Percentiles rank a stretch among this genome's conserved stretches.
Conservation (phyloP, 2,329 filamentous ascomycete genomes). For the Colletotrichum sp. region DNA sequence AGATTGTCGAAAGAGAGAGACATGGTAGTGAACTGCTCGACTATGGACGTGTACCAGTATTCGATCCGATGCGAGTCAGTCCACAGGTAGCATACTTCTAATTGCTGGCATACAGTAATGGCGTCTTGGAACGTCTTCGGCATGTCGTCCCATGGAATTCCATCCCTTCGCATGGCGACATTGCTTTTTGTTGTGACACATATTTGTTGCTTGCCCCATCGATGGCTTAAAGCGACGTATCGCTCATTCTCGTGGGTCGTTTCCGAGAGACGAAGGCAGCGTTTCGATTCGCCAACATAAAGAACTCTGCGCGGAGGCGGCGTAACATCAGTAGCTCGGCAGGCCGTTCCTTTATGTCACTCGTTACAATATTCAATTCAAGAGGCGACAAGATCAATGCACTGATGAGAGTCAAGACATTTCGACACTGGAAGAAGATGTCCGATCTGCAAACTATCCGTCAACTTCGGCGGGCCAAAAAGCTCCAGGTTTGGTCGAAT, state of each 20-base stretch:
- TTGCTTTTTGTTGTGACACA: not conserved
- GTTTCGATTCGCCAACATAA: not conserved
- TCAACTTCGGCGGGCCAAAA: not conserved
- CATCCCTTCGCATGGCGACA: not conserved
- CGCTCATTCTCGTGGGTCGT: not conserved
- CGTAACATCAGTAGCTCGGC: not conserved
- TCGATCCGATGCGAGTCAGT: conserved; percentile 19
- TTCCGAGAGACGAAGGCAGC: not conserved
- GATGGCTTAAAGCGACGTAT: conserved; percentile 22
- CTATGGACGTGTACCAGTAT: not conserved
- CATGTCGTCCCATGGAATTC: not conserved
- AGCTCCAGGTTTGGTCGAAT: not conserved
- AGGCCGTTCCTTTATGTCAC: not conserved
- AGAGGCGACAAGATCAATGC: not conserved
- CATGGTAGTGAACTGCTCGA: not conserved
- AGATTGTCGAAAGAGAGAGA: not conserved
- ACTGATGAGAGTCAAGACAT: not conserved
- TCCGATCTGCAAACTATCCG: not conserved
- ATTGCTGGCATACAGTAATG: conserved; percentile 10
- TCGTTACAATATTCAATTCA: not conserved
- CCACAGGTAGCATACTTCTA: conserved; percentile 24
- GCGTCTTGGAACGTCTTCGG: conserved; percentile 23
- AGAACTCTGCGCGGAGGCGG: not conserved
- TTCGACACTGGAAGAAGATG: not conserved
- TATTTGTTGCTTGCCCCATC: conserved; percentile 13